phyloP scores from a whole-genome alignment of 345 rosid species.

The Linum usitatissimum region DNA sequence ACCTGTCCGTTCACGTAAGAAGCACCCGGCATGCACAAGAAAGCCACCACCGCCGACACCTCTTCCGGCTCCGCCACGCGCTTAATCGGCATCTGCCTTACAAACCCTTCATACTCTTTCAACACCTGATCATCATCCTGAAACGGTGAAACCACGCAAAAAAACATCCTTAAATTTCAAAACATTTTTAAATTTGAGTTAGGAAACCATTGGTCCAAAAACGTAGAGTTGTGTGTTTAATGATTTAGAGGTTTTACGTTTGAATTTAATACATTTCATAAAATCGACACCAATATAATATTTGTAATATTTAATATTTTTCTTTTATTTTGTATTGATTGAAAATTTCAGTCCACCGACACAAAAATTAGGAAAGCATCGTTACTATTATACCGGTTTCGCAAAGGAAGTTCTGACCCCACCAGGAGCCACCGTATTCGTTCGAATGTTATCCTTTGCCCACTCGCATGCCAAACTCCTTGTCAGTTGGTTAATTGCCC shows the following conservation, averaged over 20 bases:
- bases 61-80: background rate
- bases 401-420: background rate
- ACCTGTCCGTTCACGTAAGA: background rate
- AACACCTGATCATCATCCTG: background rate
- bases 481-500: background rate
- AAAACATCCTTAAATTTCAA: background rate
- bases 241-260: too few relatives aligned
- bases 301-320: too few relatives aligned
- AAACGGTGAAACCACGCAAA: background rate
- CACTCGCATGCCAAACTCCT: slow-evolving; percentile 1
- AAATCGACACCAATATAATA: too few relatives aligned
- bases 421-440: background rate
- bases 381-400: background rate
- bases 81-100: background rate
- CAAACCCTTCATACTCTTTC: background rate
- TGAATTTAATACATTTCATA: too few relatives aligned
- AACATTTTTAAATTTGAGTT: background rate
- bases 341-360: too few relatives aligned
- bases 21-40: background rate
- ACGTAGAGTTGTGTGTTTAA: background rate
- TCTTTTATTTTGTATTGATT: too few relatives aligned
- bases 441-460: slow-evolving; percentile 1
- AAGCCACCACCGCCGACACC: background rate
- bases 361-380: too few relatives aligned
- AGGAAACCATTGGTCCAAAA: background rate